These are phyloP conservation scores for Sonneratia alba DNA, from an alignment of 345 rosid species.

Conservation along the genomic window DNA sequence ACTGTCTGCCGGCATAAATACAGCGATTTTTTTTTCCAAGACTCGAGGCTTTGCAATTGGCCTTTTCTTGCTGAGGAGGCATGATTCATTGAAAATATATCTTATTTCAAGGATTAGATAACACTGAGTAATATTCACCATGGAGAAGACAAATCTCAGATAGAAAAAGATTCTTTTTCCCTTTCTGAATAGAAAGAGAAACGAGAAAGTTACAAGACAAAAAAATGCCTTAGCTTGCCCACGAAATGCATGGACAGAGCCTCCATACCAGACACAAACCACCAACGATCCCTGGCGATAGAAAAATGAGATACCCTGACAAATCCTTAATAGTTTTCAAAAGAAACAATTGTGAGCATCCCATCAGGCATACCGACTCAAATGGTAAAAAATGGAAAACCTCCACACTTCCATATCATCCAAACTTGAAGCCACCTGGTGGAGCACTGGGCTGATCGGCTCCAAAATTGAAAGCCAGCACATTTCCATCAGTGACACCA, in stretches of 20 bases:
- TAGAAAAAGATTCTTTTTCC: not conserved
- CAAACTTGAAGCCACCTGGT: constrained; percentile 65
- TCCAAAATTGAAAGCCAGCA: constrained; percentile 46
- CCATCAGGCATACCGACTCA: not conserved
- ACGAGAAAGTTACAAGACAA: not conserved
- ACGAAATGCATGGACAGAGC: constrained; percentile 17
- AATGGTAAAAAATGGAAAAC: not conserved
- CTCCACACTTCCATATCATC: constrained; percentile 22
- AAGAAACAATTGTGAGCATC: not conserved
- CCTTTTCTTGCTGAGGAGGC: not conserved
- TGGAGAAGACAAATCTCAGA: not conserved
- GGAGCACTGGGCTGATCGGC: constrained; percentile 39
- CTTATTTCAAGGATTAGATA: not conserved
- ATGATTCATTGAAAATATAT: not conserved
- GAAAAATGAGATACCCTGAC: constrained; percentile 1
- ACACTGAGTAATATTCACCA: not conserved
- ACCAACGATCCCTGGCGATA: constrained; percentile 15
- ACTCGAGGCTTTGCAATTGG: too few relatives aligned
- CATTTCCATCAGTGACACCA: constrained; percentile 29
- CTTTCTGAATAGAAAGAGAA: not conserved
- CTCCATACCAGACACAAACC: constrained; percentile 30
- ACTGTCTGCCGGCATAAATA: too few relatives aligned
- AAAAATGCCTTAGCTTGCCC: constrained; percentile 7
- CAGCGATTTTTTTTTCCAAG: too few relatives aligned
- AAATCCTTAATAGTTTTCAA: constrained; percentile 5